These are phyloP conservation scores for Acanthamoeba lenticulata DNA, from an alignment of 208 protist species.

Conservation along the genomic window DNA sequence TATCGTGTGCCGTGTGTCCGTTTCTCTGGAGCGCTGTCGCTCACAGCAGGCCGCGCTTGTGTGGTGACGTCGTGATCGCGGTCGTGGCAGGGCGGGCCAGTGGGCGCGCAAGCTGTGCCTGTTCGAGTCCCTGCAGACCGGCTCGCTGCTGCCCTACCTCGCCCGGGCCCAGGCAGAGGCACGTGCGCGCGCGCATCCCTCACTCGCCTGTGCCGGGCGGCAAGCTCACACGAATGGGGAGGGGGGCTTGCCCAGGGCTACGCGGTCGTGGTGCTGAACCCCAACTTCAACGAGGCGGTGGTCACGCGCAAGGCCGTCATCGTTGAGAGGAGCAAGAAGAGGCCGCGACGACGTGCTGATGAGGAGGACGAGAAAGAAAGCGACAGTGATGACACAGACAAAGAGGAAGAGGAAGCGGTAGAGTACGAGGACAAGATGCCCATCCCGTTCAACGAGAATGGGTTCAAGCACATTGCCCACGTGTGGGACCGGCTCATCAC, in stretches of 20 bases:
- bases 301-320: neutral
- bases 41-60: too few relatives aligned
- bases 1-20: too few relatives aligned
- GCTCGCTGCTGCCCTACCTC: slow-evolving; percentile 13
- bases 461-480: neutral
- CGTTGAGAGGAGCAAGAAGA: neutral
- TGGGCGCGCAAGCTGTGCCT: slow-evolving; percentile 57
- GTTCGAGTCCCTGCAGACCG: neutral
- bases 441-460: slow-evolving; percentile 59
- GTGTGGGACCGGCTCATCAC: slow-evolving; percentile 53
- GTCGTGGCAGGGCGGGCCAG: slow-evolving; percentile 25
- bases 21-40: neutral
- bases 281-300: slow-evolving; percentile 33
- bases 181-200: too few relatives aligned
- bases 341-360: neutral
- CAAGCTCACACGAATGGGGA: too few relatives aligned
- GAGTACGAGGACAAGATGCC: neutral
- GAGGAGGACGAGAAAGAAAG: neutral
- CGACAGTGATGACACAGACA: too few relatives aligned
- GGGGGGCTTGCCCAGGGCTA: slow-evolving; percentile 24
- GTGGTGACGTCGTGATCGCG: too few relatives aligned
- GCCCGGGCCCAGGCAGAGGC: neutral
- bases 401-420: neutral
- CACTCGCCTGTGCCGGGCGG: too few relatives aligned
- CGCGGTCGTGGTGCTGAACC: slow-evolving; percentile 28